Conservation (phyloP, 305 asterid species). For the Salvia sclarea region DNA sequence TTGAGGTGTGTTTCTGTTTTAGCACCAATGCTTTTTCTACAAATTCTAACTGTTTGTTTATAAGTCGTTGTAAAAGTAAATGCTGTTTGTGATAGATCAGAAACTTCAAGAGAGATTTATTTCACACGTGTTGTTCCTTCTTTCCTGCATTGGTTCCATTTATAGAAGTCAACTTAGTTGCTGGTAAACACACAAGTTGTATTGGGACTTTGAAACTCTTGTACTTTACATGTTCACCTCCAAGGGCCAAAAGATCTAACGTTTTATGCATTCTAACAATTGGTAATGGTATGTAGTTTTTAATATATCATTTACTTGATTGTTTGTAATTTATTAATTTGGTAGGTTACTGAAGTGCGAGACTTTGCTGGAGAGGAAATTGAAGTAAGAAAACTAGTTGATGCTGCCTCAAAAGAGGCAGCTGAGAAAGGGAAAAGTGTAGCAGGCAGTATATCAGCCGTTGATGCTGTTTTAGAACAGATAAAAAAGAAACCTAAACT, state of each 20-base stretch:
- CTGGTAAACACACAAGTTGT: background rate
- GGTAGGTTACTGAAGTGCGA: slow-evolving; percentile 77
- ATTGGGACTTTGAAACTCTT: no score
- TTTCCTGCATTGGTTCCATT: background rate
- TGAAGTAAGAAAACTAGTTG: slow-evolving; percentile 80
- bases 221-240: no score
- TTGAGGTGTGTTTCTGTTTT: slow-evolving; percentile 55
- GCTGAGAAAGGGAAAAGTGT: slow-evolving; percentile 64
- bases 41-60: background rate
- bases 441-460: slow-evolving; percentile 67
- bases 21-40: slow-evolving; percentile 10
- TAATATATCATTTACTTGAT: background rate
- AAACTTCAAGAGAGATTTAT: slow-evolving; percentile 7
- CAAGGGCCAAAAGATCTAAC: no score
- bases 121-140: background rate
- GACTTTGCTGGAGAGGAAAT: slow-evolving; percentile 93
- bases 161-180: background rate
- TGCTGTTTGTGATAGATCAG: background rate
- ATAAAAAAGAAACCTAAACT: slow-evolving; percentile 88
- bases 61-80: background rate
- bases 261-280: no score
- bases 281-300: no score
- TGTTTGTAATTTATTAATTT: slow-evolving; percentile 22
- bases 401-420: slow-evolving; percentile 60
- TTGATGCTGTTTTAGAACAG: slow-evolving; percentile 87